These are phyloP conservation scores for Candida alai DNA, from an alignment of 805 yeast species.

Conservation along the genomic window DNA sequence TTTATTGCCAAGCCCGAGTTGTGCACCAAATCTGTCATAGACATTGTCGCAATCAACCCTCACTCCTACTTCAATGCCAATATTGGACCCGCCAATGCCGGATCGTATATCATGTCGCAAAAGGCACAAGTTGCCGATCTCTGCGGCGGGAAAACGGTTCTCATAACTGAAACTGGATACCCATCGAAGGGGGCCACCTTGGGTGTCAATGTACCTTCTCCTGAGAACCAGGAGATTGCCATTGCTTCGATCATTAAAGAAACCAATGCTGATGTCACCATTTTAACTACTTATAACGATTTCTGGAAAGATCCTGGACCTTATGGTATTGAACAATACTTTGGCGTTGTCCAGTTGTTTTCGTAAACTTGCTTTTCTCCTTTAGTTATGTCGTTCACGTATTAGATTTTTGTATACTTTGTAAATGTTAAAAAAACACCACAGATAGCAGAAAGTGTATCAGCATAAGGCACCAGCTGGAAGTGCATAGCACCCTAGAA, in stretches of 20 bases:
- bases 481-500: too few species aligned
- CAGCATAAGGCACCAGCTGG: too few species aligned
- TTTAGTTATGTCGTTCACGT: too few species aligned
- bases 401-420: too few species aligned
- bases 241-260: conserved; percentile 57
- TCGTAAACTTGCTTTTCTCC: too few species aligned
- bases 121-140: conserved; percentile 46
- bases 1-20: conserved; percentile 60
- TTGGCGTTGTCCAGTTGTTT: conserved; percentile 57
- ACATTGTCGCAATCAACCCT: conserved; percentile 81
- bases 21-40: conserved; percentile 68
- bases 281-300: conserved; percentile 80
- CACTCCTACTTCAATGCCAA: conserved; percentile 76
- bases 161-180: conserved; percentile 85
- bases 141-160: conserved; percentile 55
- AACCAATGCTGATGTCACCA: conserved; percentile 58
- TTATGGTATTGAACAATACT: conserved; percentile 82
- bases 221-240: conserved; percentile 69
- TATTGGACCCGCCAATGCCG: conserved; percentile 64
- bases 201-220: conserved; percentile 70
- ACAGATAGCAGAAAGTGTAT: too few species aligned
- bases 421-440: too few species aligned
- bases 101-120: conserved; percentile 66
- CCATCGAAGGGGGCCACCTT: conserved; percentile 71
- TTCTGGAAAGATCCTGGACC: conserved; percentile 84